phyloP scores from a whole-genome alignment of 2,329 filamentous ascomycete genomes.

The Clonostachys byssicola region DNA sequence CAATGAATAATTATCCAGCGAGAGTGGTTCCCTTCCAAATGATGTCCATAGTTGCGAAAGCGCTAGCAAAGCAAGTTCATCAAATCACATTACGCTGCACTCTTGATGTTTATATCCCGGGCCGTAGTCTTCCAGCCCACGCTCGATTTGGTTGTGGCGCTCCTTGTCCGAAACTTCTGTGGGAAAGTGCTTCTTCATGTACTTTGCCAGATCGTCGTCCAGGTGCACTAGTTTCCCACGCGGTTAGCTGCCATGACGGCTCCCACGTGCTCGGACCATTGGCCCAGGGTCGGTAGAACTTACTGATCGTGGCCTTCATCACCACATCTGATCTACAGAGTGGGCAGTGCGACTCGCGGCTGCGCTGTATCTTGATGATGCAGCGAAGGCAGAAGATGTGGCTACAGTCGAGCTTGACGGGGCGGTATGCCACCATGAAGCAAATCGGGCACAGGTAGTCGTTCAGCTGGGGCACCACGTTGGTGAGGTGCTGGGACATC shows the following conservation, averaged over 20 bases:
- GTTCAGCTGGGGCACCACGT: constrained; percentile 74
- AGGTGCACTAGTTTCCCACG: constrained; percentile 53
- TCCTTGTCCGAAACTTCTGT: constrained; percentile 65
- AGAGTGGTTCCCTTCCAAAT: neutral
- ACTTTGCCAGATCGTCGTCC: constrained; percentile 63
- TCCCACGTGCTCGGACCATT: neutral
- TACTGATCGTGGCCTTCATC: constrained; percentile 63
- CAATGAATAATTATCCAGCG: neutral
- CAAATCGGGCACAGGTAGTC: constrained; percentile 83
- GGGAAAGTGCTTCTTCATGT: constrained; percentile 73
- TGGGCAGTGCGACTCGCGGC: constrained; percentile 65
- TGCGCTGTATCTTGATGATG: constrained; percentile 73
- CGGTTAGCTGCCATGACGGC: neutral
- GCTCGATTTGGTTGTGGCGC: constrained; percentile 68
- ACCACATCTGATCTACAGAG: constrained; percentile 72
- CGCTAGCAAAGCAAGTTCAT: neutral
- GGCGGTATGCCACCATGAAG: constrained; percentile 74
- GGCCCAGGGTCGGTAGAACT: constrained; percentile 13
- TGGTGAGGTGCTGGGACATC: constrained; percentile 68
- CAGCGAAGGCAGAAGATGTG: constrained; percentile 85
- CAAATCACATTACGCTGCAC: constrained; percentile 55
- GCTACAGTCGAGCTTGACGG: constrained; percentile 69
- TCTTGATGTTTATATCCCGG: constrained; percentile 55
- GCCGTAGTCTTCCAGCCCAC: constrained; percentile 70
- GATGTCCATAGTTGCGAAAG: too few species aligned